Base-by-base conservation (phyloP, 768 basidiomycete species). In the Lentinula lateritia region DNA sequence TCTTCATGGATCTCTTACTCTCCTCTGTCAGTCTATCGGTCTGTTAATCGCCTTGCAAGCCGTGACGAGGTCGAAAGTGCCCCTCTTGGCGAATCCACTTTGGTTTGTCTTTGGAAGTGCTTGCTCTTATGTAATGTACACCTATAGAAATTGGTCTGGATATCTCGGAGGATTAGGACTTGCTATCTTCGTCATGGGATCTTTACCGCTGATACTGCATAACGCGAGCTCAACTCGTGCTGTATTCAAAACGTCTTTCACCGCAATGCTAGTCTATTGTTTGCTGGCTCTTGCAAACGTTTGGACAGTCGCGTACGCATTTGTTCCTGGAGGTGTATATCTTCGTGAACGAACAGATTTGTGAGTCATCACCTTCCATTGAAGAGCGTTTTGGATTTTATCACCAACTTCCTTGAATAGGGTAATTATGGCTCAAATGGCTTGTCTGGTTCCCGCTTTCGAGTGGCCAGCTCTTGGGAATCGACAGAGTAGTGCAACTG, bases 281-380 rank as follows among this genome's bases (percentile, higher is more conserved):
- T 48, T 92, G 38, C 75, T 92, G 50, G 80, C 83, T 55, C 78
- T 94, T 23, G 81, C 86, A 34, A 87, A 85, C 60, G 84, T 90
- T 15, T 90, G 92, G 76, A 93, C 92, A 0, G 91, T 91, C 58
- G 93, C 93, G 0, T 94, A 95, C 73, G 92, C 93, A 1, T 95
- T 94, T 66, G 91, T 95, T 12, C 92, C 92, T 2, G 89, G 89
- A 0, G 92, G 91, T 0, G 71, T 78, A 61, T 82, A 86, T 66
- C 74, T 95, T 53, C 77, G 93, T 55, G 93, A 95, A 74, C 78
- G 88, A 18, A 92, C 91, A 36, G 84, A 91, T 69, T 63, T 87
- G 84, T 91, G 67, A 71, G 83, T 80, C 15, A 43, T 34, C 55
- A 60, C 48, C 50, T n/a, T 48, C 60, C 50, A 35, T 36, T 61